phyloP scores from a whole-genome alignment of 1,284 basidiomycete genomes.

The Austroboletus olivaceoglutinosus region DNA sequence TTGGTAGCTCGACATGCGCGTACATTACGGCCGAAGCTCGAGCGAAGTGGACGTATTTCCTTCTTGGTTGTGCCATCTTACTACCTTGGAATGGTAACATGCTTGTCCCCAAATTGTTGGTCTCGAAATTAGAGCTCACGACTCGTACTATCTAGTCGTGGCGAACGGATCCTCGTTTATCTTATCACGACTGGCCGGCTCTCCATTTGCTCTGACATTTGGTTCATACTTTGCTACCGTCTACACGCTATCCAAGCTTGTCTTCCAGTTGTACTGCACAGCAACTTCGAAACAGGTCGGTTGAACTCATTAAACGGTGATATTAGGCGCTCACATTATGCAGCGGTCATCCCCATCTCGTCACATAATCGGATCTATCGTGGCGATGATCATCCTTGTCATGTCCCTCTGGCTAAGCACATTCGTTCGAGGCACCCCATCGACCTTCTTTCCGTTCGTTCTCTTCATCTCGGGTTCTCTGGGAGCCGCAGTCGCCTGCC shows the following conservation, averaged over 20 bases:
- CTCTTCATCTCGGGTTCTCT: slow-evolving; percentile 58
- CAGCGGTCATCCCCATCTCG: slow-evolving; percentile 43
- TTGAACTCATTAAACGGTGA: slow-evolving; percentile 4
- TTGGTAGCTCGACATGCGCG: neutral
- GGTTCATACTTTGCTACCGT: slow-evolving; percentile 67
- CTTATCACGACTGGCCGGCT: slow-evolving; percentile 55
- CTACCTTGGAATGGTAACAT: slow-evolving; percentile 74
- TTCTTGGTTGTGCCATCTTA: slow-evolving; percentile 66
- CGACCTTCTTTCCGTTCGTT: slow-evolving; percentile 62
- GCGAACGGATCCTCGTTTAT: slow-evolving; percentile 78
- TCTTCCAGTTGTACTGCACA: slow-evolving; percentile 70
- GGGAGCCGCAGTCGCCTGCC: slow-evolving; percentile 60
- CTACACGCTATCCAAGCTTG: slow-evolving; percentile 63
- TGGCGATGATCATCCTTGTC: slow-evolving; percentile 49
- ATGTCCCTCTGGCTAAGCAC: slow-evolving; percentile 59
- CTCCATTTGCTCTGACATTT: slow-evolving; percentile 56
- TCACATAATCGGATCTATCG: slow-evolving; percentile 42
- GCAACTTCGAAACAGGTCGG: slow-evolving; percentile 60
- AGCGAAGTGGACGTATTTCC: slow-evolving; percentile 60
- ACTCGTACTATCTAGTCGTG: slow-evolving; percentile 45
- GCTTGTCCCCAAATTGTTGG: neutral
- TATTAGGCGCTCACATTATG: slow-evolving; percentile 29
- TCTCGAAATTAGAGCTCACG: neutral
- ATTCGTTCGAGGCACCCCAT: slow-evolving; percentile 47
- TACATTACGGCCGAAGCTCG: slow-evolving; percentile 25